Evolutionary conservation across 1,284 basidiomycete genomes (phyloP), one percentile per base, ranked within the genome.

Genomic region (Cutaneotrichosporon cavernicola): DNA sequence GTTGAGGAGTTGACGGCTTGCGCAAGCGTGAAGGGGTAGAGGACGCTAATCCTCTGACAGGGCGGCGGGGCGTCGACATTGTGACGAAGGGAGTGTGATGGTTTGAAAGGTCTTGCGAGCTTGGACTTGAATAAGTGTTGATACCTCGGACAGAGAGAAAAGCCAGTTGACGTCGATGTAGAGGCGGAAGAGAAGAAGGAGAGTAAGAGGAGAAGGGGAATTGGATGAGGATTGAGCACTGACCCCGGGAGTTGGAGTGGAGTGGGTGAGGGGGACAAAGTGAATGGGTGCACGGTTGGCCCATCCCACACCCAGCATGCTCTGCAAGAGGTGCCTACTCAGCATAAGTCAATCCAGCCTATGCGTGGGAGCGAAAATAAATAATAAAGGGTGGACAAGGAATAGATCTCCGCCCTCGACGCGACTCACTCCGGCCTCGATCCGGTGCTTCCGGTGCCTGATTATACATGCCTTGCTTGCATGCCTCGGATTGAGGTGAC

Each of bases 21-120:
- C 34, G 38, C 22, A 10, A 22, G 21, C 16, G 55, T 31, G 43
- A 36, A 18, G 43, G 49, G 30, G 56, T 61, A n/a, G 63, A 58
- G 49, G 56, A 30, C 31, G 43, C 32, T 4, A 57, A 56, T 22
- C 14, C 55, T 18, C 38, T 26, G 5, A 43, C 47, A 30, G 61
- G 21, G 47, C 61, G 57, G 55, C 57, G 64, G n/a, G 61, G 61
- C 16, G 58, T 60, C 6, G 64, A 49, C 64, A 65, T 65, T 14
- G 51, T 30, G 13, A 30, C 32, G 26, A 34, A 9, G 21, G 21
- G 26, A 50, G 32, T 16, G 55, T 31, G 40, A 40, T 30, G 38
- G 31, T 9, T 5, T 2, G 9, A 16, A 13, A 8, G 34, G 34
- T 34, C 31, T n/a, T 31, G 13, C 2, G 5, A 31, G 50, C 1